These are phyloP conservation scores for Sclerotinia borealis DNA, from an alignment of 2,329 filamentous ascomycete species.

Conservation along the genomic window DNA sequence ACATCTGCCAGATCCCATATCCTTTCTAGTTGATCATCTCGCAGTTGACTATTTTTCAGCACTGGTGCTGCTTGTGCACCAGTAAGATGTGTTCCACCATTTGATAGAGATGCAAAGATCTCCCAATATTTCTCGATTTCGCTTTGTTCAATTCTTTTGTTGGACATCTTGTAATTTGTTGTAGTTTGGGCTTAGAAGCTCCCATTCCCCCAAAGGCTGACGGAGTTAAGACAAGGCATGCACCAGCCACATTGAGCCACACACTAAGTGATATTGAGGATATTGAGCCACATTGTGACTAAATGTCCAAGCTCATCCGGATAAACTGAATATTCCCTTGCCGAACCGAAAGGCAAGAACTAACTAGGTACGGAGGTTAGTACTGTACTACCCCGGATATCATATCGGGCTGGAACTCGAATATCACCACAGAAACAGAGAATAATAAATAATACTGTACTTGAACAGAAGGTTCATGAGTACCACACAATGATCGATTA, in stretches of 20 bases:
- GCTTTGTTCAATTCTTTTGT: constrained; percentile 60
- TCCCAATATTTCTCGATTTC: constrained; percentile 77
- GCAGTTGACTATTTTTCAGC: constrained; percentile 65
- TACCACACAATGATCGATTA: neutral
- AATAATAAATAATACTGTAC: neutral
- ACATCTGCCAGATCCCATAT: constrained; percentile 98
- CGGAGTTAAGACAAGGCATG: neutral
- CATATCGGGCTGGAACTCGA: neutral
- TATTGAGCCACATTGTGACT: neutral
- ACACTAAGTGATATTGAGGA: no score
- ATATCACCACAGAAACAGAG: neutral
- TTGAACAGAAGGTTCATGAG: neutral
- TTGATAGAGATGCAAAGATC: constrained; percentile 64
- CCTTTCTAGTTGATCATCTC: constrained; percentile 82
- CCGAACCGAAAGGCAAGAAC: neutral
- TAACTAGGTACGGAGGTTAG: no score
- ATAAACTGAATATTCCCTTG: neutral
- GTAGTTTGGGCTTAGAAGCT: neutral
- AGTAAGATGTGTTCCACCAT: constrained; percentile 59
- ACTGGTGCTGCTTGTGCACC: constrained; percentile 65
- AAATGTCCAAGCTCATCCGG: neutral
- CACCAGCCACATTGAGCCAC: neutral
- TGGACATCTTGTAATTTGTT: constrained; percentile 32
- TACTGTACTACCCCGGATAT: neutral
- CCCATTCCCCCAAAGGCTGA: neutral